Evolutionary conservation across 805 yeast species (phyloP).

Genomic region (Saturnispora hagleri): DNA sequence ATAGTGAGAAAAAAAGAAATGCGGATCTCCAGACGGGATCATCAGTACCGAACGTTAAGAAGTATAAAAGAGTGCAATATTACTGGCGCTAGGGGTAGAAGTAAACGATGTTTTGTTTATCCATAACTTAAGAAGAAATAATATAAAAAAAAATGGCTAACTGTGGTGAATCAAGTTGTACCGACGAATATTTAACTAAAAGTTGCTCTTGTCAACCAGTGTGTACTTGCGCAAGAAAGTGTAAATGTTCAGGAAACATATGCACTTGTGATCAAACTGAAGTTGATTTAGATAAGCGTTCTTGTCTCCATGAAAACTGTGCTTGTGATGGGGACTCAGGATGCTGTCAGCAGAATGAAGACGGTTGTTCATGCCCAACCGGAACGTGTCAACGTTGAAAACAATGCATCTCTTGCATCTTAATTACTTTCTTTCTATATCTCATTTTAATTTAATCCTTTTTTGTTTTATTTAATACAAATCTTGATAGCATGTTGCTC

Average conservation of each 20-base stretch:
- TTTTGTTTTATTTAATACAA: not conserved
- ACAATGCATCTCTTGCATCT: not conserved
- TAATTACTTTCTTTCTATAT: not conserved
- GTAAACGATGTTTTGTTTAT: not conserved
- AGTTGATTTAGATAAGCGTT: not conserved
- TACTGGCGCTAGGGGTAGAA: not conserved
- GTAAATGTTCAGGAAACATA: not conserved
- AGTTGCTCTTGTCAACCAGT: not conserved
- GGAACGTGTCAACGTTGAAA: not conserved
- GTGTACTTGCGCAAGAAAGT: not conserved
- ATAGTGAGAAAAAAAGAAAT: not conserved
- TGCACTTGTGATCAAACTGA: not conserved
- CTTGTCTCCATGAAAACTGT: not conserved
- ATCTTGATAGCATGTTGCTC: not conserved
- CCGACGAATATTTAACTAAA: not conserved
- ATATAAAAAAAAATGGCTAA: not conserved
- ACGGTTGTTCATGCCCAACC: not conserved
- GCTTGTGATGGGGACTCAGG: not conserved
- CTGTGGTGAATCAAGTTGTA: not conserved
- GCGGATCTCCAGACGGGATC: not conserved
- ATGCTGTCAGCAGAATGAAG: not conserved
- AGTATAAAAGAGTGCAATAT: not conserved
- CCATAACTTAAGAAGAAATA: not conserved
- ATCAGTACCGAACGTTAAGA: not conserved
- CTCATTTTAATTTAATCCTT: not conserved